Percentiles rank a stretch among this genome's conserved stretches.
These are phyloP conservation scores for Zopfia rhizophila DNA, from an alignment of 2,329 filamentous ascomycete genomes.

Conservation along the genomic window DNA sequence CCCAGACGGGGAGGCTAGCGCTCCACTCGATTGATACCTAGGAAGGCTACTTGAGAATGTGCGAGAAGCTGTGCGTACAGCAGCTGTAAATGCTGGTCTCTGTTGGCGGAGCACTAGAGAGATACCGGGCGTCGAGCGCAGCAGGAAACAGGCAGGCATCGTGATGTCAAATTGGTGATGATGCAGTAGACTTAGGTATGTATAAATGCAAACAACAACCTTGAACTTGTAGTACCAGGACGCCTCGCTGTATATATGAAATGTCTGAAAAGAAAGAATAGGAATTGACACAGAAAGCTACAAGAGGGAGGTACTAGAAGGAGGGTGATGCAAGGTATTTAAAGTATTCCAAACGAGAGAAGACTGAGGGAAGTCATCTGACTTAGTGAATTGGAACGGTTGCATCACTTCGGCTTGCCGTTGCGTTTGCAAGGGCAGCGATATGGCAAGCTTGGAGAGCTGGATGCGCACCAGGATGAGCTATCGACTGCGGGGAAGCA, in stretches of 20 bases:
- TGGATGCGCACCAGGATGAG: conserved; percentile 1
- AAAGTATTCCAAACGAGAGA: not conserved
- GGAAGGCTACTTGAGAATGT: conserved; percentile 7
- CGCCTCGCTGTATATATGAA: conserved; percentile 5
- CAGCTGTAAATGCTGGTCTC: not conserved
- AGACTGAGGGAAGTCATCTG: conserved; percentile 10
- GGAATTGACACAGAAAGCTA: conserved; percentile 1
- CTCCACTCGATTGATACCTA: conserved; percentile 4
- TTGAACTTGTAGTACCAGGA: not conserved
- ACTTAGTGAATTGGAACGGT: conserved; percentile 2
- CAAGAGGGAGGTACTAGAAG: too few relatives aligned
- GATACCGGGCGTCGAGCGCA: conserved; percentile 4
- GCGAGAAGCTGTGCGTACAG: not conserved
- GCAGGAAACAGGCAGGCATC: conserved; percentile 6
- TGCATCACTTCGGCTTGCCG: conserved; percentile 11
- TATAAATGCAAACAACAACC: not conserved
- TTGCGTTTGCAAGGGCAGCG: conserved; percentile 9
- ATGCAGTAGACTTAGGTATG: not conserved
- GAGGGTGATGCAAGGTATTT: conserved; percentile 1
- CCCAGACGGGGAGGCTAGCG: conserved; percentile 15
- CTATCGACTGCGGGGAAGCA: conserved; percentile 15
- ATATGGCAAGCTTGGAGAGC: conserved; percentile 9
- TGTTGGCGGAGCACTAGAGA: conserved; percentile 1
- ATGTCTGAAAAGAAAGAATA: not conserved
- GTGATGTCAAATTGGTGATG: conserved; percentile 1